These are phyloP conservation scores for Solanum aculeatissimum DNA, from an alignment of 305 asterid species.

Conservation along the genomic window DNA sequence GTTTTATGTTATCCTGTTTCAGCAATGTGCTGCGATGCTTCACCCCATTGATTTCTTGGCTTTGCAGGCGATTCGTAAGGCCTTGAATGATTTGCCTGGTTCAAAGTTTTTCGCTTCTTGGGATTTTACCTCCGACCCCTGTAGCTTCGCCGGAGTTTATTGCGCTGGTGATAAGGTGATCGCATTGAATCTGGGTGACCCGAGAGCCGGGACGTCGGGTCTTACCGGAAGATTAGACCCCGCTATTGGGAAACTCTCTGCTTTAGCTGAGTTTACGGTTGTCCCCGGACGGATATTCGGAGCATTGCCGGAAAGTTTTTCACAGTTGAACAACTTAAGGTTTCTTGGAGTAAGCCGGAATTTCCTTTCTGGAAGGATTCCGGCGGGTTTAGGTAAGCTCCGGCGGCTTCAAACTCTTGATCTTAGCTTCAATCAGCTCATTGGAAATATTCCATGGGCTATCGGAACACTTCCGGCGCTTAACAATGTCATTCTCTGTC, in stretches of 20 bases:
- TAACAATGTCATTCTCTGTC: conserved; percentile 58
- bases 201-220: conserved; percentile 88
- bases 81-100: conserved; percentile 65
- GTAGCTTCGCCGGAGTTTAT: conserved; percentile 76
- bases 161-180: conserved; percentile 63
- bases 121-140: conserved; percentile 97
- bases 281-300: conserved; percentile 86
- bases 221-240: conserved; percentile 64
- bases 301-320: conserved; percentile 45
- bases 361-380: conserved; percentile 60
- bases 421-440: conserved; percentile 65
- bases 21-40: conserved; percentile 31
- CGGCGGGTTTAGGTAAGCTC: conserved; percentile 56
- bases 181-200: conserved; percentile 84
- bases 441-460: conserved; percentile 47
- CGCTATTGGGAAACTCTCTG: conserved; percentile 62
- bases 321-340: conserved; percentile 46
- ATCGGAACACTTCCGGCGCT: conserved; percentile 54
- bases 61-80: conserved; percentile 58
- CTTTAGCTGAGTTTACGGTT: conserved; percentile 62
- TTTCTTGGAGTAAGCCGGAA: conserved; percentile 70
- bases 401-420: conserved; percentile 63
- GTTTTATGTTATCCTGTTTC: neutral
- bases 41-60: conserved; percentile 84
- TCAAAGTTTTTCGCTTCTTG: conserved; percentile 71